Base-by-base conservation (phyloP, 2,329 filamentous ascomycete genomes). In the Phoma sp. region DNA sequence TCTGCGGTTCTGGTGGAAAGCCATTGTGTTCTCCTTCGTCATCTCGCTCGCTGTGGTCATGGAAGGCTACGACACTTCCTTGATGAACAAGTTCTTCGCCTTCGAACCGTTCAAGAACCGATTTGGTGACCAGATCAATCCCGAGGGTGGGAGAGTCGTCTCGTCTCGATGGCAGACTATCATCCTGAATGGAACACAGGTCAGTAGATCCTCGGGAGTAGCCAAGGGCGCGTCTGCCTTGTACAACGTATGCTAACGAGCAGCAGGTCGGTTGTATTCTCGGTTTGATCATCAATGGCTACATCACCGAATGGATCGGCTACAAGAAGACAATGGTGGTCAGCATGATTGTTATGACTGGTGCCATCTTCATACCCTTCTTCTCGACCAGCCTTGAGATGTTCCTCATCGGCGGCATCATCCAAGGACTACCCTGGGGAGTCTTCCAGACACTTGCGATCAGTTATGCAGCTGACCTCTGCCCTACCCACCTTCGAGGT, bases 31-130 rank as follows among this genome's bases (percentile, higher is more conserved):
- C 89, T 91, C 88, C 67, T 71, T 95, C 44, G 79, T 95, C 60
- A 92, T 96, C 72, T 94, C 90, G 10, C 92, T 90, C 0, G 91
- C 88, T 72, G 93, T 96, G 69, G 85, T 85, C 63, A 96, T 96
- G 92, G 91, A 96, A 74, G 91, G 90, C 15, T 95, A 92, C 77
- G 91, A 96, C 71, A 82, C 93, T 53, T 86, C 84, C 64, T 79
- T 95, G 52, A 86, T 93, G 73, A 90, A 88, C 78, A 92, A 91
- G 74, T 91, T 93, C 68, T 92, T 85, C 59, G 77, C 69, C 22
- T 77, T 77, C 46, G 70, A 71, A 13, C 67, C 73, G 4, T 80
- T 80, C 71, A 71, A 76, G 41, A 61, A 69, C 46, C 69, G 68
- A 35, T 80, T 75, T 46, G 78, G 78, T 24, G 69, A 72, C 38